A percentile compares a stretch with the other conserved stretches of the same genome.
Conservation (phyloP, 495 filamentous ascomycete genomes). For the Saxophila tyrrhenica region DNA sequence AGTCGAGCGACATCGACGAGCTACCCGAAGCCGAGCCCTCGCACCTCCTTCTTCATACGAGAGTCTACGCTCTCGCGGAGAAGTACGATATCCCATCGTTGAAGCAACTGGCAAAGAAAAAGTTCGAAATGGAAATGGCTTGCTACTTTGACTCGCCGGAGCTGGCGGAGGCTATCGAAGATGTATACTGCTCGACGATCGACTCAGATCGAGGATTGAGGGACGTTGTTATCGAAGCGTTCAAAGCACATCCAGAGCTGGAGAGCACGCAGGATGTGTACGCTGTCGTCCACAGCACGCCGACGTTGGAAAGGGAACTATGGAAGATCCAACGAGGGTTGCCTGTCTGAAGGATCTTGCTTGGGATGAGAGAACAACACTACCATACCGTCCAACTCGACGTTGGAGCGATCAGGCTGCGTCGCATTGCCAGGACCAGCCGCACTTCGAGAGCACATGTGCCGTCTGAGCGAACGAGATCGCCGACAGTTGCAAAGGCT, state of each 20-base stretch:
- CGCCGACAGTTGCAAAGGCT: no score
- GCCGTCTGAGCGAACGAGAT: no score
- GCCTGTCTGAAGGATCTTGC: slow-evolving; percentile 14
- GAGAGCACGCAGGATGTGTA: slow-evolving; percentile 27
- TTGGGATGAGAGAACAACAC: background rate
- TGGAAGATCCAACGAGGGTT: slow-evolving; percentile 24
- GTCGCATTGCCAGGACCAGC: no score
- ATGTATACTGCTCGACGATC: slow-evolving; percentile 34
- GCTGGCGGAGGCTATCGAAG: slow-evolving; percentile 31
- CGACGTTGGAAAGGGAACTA: slow-evolving; percentile 29
- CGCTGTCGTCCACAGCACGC: slow-evolving; percentile 23
- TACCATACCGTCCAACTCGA: background rate
- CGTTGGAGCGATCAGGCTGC: no score
- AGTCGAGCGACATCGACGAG: slow-evolving; percentile 18
- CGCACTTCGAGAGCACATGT: no score
- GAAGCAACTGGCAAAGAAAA: slow-evolving; percentile 30
- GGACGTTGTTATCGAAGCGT: slow-evolving; percentile 29
- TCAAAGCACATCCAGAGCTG: slow-evolving; percentile 27
- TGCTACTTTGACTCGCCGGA: slow-evolving; percentile 25
- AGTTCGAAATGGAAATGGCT: slow-evolving; percentile 28
- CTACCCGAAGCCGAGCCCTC: slow-evolving; percentile 12
- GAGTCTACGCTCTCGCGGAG: slow-evolving; percentile 34
- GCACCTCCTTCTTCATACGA: slow-evolving; percentile 27
- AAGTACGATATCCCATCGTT: slow-evolving; percentile 36
- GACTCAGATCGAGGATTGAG: slow-evolving; percentile 32